Evolutionary conservation across 768 basidiomycete genomes (phyloP).

Genomic region (Rhodotorula taiwanensis): DNA sequence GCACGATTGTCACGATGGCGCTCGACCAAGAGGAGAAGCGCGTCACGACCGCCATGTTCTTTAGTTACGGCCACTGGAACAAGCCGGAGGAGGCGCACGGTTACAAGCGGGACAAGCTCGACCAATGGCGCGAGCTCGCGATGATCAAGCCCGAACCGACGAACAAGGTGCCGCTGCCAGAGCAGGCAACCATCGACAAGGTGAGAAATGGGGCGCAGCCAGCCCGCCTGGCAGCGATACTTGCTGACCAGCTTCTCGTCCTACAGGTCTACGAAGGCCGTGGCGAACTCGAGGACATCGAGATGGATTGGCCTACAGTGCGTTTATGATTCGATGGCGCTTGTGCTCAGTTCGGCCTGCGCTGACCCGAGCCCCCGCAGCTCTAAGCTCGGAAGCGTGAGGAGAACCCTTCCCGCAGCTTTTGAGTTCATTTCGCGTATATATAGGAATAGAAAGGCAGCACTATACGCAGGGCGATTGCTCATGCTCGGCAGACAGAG

Average conservation of each 20-base stretch:
- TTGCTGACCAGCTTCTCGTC: background rate
- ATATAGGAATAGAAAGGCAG: too few species aligned
- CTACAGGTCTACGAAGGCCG: slow-evolving; percentile 22
- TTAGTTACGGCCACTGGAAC: slow-evolving; percentile 27
- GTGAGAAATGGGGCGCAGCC: background rate
- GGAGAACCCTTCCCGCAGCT: background rate
- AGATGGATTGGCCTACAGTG: slow-evolving; percentile 28
- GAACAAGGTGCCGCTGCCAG: slow-evolving; percentile 5
- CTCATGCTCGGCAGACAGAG: too few species aligned
- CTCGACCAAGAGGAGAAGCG: slow-evolving; percentile 19
- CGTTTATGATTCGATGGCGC: background rate
- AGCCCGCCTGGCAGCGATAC: background rate
- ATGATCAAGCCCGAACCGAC: slow-evolving; percentile 7
- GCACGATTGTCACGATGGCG: slow-evolving; percentile 16
- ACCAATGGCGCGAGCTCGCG: slow-evolving; percentile 15
- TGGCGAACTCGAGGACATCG: slow-evolving; percentile 18
- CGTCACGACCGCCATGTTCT: slow-evolving; percentile 16
- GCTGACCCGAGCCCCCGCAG: background rate
- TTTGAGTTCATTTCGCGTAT: too few species aligned
- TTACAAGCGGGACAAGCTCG: slow-evolving; percentile 26
- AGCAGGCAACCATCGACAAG: slow-evolving; percentile 30
- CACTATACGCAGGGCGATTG: too few species aligned
- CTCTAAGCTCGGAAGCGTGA: background rate
- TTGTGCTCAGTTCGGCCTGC: background rate
- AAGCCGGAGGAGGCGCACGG: slow-evolving; percentile 24